Evolutionary conservation across 140 eudicot genomes (phyloP).

Genomic region (Flaveria floridana): DNA sequence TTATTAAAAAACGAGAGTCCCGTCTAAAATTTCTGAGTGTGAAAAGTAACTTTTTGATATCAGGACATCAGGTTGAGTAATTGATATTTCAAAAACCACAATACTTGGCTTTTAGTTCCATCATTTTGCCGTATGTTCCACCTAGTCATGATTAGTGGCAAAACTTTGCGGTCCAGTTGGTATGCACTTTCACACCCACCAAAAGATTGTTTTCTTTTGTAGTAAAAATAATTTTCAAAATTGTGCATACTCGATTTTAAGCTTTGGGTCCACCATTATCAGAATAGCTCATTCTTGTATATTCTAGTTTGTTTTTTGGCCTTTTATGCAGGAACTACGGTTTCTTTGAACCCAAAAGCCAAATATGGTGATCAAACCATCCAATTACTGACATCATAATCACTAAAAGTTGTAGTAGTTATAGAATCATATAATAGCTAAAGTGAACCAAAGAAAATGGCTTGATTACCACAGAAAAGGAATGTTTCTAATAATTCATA

Average conservation of each 20-base stretch:
- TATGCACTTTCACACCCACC: conserved; percentile 1
- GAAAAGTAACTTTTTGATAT: background rate
- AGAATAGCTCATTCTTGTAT: conserved; percentile 15
- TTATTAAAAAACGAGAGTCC: conserved; percentile 8
- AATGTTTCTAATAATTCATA: background rate
- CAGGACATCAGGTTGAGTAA: background rate
- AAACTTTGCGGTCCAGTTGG: background rate
- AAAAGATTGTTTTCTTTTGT: background rate
- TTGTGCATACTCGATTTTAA: background rate
- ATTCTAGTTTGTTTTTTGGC: background rate
- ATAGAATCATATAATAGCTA: background rate
- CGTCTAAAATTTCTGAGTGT: conserved; percentile 2
- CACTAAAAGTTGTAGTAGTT: background rate
- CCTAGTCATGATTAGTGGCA: background rate
- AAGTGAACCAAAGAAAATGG: background rate
- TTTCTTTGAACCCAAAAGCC: conserved; percentile 16
- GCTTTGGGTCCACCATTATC: background rate
- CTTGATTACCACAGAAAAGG: conserved; percentile 6
- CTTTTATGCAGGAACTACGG: background rate
- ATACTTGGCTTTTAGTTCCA: background rate
- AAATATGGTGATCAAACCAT: background rate
- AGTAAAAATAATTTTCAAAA: background rate
- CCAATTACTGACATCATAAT: conserved; percentile 1
- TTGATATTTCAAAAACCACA: conserved; percentile 11
- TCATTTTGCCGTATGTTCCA: background rate